A percentile compares a stretch with the other conserved stretches of the same genome.
Evolutionary conservation across 176 grass and related monocot species (phyloP).

Genomic region (Phragmites australis): DNA sequence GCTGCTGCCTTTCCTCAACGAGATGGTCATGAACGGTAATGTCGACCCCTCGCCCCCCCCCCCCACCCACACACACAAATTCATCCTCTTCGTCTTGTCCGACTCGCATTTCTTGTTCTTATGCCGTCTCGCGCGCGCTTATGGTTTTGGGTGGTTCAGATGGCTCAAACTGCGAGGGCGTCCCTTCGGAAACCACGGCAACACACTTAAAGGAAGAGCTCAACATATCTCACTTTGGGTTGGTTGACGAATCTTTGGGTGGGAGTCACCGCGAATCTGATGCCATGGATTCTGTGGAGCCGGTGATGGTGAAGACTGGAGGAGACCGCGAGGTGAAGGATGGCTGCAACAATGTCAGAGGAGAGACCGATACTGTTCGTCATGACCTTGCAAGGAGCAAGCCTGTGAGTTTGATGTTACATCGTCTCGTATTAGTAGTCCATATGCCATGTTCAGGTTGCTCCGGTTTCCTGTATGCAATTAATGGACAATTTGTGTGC

Average conservation of each 20-base stretch:
- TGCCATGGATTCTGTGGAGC: not conserved
- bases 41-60: too few species aligned
- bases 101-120: not conserved
- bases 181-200: not conserved
- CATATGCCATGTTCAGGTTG: not conserved
- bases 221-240: not conserved
- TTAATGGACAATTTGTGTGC: not conserved
- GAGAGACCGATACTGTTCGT: not conserved
- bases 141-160: not conserved
- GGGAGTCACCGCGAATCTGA: not conserved
- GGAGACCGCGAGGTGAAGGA: constrained; percentile 32
- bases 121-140: not conserved
- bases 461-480: not conserved
- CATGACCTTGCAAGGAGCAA: constrained; percentile 19
- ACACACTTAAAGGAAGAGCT: not conserved
- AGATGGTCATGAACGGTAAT: constrained; percentile 46
- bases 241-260: not conserved
- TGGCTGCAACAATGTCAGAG: not conserved
- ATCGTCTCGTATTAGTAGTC: not conserved
- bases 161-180: not conserved
- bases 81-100: not conserved
- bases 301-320: not conserved
- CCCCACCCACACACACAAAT: too few species aligned
- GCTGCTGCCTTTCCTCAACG: constrained; percentile 51
- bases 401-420: constrained; percentile 28